Percentiles rank a stretch among this genome's conserved stretches.
These are phyloP conservation scores for Auxenochlorella pyrenoidosa DNA, from an alignment of 139 green algal species.

Conservation along the genomic window DNA sequence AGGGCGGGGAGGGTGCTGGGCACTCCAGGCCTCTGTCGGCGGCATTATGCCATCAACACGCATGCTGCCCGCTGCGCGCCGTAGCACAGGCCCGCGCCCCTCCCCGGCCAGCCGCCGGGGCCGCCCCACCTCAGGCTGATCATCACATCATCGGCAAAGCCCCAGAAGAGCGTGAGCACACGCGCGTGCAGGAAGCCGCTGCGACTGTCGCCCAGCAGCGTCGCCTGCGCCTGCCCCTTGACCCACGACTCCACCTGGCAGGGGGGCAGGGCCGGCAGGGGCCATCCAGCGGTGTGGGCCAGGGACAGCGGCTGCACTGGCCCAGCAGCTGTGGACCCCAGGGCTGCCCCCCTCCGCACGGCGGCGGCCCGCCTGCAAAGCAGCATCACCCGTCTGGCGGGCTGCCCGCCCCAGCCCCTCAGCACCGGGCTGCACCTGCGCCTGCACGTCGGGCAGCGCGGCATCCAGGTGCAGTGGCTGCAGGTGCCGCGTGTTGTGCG, in stretches of 20 bases:
- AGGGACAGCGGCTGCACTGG: not conserved
- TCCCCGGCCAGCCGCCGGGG: no score
- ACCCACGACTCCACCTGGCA: not conserved
- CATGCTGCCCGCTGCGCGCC: no score
- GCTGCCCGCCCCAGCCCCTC: not conserved
- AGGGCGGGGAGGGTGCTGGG: no score
- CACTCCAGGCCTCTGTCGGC: no score
- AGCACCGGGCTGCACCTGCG: not conserved
- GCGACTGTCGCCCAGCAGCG: not conserved
- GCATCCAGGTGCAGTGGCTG: conserved; percentile 28
- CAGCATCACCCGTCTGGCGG: not conserved
- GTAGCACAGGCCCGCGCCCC: no score
- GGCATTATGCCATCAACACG: no score
- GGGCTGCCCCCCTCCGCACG: not conserved
- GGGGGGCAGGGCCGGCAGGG: not conserved
- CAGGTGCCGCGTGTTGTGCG: conserved; percentile 30
- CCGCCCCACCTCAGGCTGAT: conserved; percentile 17
- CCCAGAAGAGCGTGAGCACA: conserved; percentile 31
- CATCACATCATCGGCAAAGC: conserved; percentile 42
- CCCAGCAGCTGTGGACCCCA: not conserved
- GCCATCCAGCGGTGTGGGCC: not conserved
- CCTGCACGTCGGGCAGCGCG: not conserved
- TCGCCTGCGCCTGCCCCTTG: conserved; percentile 15
- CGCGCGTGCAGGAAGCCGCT: conserved; percentile 40
- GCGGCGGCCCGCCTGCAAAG: not conserved